Conservation (phyloP, 164 flowering plant species). For the Aristolochia californica region DNA sequence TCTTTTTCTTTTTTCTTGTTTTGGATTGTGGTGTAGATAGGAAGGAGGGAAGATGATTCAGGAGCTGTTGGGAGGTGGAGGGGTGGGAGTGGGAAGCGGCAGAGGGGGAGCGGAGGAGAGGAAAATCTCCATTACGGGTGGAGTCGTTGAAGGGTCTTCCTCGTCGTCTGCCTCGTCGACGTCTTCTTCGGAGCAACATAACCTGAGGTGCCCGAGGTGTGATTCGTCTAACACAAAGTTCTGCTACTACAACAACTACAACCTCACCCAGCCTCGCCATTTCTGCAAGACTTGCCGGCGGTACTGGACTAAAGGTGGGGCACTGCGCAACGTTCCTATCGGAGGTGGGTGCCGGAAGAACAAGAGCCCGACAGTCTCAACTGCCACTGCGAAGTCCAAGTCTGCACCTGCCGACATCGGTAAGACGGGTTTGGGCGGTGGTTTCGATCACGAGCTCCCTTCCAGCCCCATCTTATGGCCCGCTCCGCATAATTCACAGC, state of each 20-base stretch:
- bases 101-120: slow-evolving; percentile 11
- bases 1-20: slow-evolving; percentile 15
- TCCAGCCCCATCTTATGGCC: slow-evolving; percentile 29
- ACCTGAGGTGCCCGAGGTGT: slow-evolving; percentile 41
- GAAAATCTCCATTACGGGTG: slow-evolving; percentile 13
- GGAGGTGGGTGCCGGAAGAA: slow-evolving; percentile 49
- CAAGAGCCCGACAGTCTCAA: slow-evolving; percentile 15
- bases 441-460: slow-evolving; percentile 16
- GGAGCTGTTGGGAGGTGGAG: slow-evolving; percentile 28
- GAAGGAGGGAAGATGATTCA: slow-evolving; percentile 40
- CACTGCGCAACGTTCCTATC: slow-evolving; percentile 49
- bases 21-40: slow-evolving; percentile 11
- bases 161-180: slow-evolving; percentile 4
- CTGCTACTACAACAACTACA: slow-evolving; percentile 62
- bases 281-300: slow-evolving; percentile 58
- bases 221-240: slow-evolving; percentile 47
- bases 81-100: slow-evolving; percentile 10
- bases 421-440: slow-evolving; percentile 13
- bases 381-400: slow-evolving; percentile 13
- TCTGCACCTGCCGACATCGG: slow-evolving; percentile 10
- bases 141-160: slow-evolving; percentile 13
- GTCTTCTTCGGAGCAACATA: slow-evolving; percentile 14
- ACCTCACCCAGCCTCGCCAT: slow-evolving; percentile 56
- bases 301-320: slow-evolving; percentile 62
- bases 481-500: slow-evolving; percentile 25